Conservation (phyloP, 768 basidiomycete genomes). For the Mycena metata region DNA sequence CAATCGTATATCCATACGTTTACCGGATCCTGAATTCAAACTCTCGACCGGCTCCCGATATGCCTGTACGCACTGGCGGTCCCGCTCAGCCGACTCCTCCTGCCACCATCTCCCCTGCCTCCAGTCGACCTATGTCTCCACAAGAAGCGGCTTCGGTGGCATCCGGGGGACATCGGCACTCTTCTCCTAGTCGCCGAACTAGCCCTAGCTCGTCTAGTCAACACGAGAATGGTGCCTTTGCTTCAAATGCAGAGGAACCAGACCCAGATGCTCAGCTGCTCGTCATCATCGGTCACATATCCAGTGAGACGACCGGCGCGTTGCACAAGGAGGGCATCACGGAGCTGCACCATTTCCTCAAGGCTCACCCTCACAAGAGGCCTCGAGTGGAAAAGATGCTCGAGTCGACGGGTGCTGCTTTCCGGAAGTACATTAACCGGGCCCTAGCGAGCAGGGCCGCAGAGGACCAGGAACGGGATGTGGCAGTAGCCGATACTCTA, state of each 20-base stretch:
- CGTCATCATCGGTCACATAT: constrained; percentile 88
- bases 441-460: constrained; percentile 90
- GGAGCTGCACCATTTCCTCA: constrained; percentile 93
- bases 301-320: constrained; percentile 89
- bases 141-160: constrained; percentile 66
- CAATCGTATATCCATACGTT: constrained; percentile 96
- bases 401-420: constrained; percentile 89
- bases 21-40: constrained; percentile 89
- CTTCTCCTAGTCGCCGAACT: constrained; percentile 74
- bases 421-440: constrained; percentile 91
- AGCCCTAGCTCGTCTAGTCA: constrained; percentile 77
- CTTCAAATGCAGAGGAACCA: constrained; percentile 78
- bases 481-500: constrained; percentile 85
- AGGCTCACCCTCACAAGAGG: constrained; percentile 89
- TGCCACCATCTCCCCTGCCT: constrained; percentile 66
- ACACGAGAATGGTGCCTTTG: constrained; percentile 65
- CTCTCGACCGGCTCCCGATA: constrained; percentile 59
- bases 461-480: constrained; percentile 85
- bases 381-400: constrained; percentile 88
- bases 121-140: constrained; percentile 81
- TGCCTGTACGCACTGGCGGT: constrained; percentile 46
- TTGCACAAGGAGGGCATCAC: constrained; percentile 96
- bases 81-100: constrained; percentile 56
- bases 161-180: constrained; percentile 66
- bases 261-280: constrained; percentile 90